Percentiles rank a stretch among this genome's conserved stretches.
These are phyloP conservation scores for Fusarium subglutinans DNA, from an alignment of 2,329 filamentous ascomycete species.

Conservation along the genomic window DNA sequence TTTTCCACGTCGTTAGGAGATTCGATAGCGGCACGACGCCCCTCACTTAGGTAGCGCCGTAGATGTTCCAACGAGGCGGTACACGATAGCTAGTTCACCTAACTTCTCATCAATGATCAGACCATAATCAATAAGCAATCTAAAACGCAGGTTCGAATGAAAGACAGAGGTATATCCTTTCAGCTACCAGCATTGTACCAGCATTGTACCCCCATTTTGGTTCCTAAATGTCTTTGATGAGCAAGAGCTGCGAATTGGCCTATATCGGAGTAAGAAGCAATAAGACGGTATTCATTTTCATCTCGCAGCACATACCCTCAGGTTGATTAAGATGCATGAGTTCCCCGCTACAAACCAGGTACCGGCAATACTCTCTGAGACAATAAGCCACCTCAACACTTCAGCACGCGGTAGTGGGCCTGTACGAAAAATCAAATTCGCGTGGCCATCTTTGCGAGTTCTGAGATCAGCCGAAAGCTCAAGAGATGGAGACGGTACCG, in stretches of 20 bases:
- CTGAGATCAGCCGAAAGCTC: neutral
- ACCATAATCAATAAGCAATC: constrained; percentile 15
- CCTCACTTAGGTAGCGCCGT: constrained; percentile 1
- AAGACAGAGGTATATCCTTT: neutral
- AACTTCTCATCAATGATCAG: constrained; percentile 17
- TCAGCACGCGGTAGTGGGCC: constrained; percentile 9
- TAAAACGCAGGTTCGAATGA: neutral
- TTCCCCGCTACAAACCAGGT: neutral
- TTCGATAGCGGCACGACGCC: neutral
- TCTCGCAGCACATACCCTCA: neutral
- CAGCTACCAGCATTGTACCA: neutral
- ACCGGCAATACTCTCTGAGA: constrained; percentile 11
- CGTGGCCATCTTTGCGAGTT: constrained; percentile 11
- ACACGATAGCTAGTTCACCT: neutral
- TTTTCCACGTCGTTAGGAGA: constrained; percentile 14
- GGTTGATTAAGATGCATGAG: neutral
- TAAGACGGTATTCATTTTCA: neutral
- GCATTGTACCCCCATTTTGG: neutral
- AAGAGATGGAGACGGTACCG: neutral
- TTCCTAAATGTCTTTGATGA: neutral
- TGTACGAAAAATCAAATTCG: neutral
- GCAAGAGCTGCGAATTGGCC: neutral
- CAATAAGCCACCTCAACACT: constrained; percentile 16
- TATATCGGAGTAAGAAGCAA: neutral
- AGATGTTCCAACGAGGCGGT: neutral